A percentile compares a stretch with the other conserved stretches of the same genome.
Evolutionary conservation across 371 early-diverging fungal species (phyloP).

Genomic region (Mortierella sp.): DNA sequence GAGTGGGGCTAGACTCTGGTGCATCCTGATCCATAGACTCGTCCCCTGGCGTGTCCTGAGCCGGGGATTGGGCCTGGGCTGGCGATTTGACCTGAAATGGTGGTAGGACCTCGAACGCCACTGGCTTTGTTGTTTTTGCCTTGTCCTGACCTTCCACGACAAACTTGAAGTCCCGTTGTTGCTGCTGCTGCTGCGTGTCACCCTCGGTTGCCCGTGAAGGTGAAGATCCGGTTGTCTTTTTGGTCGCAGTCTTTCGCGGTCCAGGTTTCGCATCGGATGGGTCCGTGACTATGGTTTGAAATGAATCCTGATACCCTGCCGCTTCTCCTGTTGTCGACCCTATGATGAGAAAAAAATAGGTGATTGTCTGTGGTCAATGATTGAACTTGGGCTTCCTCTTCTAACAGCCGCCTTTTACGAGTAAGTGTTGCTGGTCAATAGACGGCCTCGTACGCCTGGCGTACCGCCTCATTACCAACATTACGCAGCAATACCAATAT

Average conservation of each 20-base stretch:
- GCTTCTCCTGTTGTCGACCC: background rate
- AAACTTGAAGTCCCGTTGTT: slow-evolving; percentile 22
- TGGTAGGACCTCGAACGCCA: slow-evolving; percentile 4
- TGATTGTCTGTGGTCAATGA: background rate
- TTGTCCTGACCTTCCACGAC: slow-evolving; percentile 46
- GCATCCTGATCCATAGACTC: slow-evolving; percentile 28
- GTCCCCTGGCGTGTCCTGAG: slow-evolving; percentile 30
- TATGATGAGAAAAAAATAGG: background rate
- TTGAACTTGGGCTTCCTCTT: background rate
- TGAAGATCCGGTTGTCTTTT: slow-evolving; percentile 13
- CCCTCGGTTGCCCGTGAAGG: slow-evolving; percentile 13
- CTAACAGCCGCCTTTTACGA: background rate
- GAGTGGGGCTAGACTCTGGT: slow-evolving; percentile 35
- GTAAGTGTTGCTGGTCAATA: too few species aligned
- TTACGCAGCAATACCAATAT: too few species aligned
- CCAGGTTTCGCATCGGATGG: slow-evolving; percentile 12
- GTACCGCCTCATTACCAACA: background rate
- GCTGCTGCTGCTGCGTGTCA: slow-evolving; percentile 25
- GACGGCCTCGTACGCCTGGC: too few species aligned
- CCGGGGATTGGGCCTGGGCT: slow-evolving; percentile 5
- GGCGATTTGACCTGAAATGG: slow-evolving; percentile 12
- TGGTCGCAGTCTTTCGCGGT: slow-evolving; percentile 19
- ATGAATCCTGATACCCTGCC: slow-evolving; percentile 30
- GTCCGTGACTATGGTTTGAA: slow-evolving; percentile 18
- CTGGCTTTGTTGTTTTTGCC: background rate